These are phyloP conservation scores for Brassica juncea DNA, from an alignment of 345 rosid genomes.

Conservation along the genomic window DNA sequence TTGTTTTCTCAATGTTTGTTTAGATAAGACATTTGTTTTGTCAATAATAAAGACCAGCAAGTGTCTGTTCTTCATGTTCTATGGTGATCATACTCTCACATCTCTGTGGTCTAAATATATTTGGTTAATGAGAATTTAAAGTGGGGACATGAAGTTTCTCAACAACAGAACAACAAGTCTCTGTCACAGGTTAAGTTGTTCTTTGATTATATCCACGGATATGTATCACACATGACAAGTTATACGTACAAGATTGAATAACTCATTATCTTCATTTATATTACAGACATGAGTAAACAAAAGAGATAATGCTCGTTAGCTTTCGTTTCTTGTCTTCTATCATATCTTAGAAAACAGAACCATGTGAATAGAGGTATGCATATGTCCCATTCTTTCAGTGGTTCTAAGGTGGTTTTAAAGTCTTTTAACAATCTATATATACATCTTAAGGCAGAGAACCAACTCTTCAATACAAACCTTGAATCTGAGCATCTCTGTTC, in stretches of 20 bases:
- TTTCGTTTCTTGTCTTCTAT: neutral
- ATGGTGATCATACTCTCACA: slow-evolving; percentile 8
- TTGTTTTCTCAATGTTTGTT: slow-evolving; percentile 30
- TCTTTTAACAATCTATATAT: slow-evolving; percentile 11
- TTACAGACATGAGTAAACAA: neutral
- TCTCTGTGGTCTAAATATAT: neutral
- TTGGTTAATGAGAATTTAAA: neutral
- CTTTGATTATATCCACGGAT: neutral
- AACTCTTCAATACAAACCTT: neutral
- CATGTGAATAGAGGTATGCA: slow-evolving; percentile 9
- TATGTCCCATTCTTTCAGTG: neutral
- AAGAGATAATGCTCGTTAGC: neutral
- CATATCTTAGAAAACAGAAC: slow-evolving; percentile 15
- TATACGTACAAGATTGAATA: neutral
- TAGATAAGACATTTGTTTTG: neutral
- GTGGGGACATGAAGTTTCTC: slow-evolving; percentile 30
- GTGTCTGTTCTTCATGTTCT: slow-evolving; percentile 25
- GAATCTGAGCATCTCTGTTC: neutral
- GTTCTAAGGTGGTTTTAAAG: neutral
- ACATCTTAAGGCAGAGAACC: slow-evolving; percentile 9
- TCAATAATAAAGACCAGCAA: slow-evolving; percentile 8
- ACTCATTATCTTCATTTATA: neutral
- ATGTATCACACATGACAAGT: neutral
- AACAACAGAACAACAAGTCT: slow-evolving; percentile 25
- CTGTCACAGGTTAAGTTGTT: slow-evolving; percentile 13